Evolutionary conservation across 1,284 basidiomycete species (phyloP), one percentile per base, ranked within the genome.

Genomic region (Entoloma clypeatum): DNA sequence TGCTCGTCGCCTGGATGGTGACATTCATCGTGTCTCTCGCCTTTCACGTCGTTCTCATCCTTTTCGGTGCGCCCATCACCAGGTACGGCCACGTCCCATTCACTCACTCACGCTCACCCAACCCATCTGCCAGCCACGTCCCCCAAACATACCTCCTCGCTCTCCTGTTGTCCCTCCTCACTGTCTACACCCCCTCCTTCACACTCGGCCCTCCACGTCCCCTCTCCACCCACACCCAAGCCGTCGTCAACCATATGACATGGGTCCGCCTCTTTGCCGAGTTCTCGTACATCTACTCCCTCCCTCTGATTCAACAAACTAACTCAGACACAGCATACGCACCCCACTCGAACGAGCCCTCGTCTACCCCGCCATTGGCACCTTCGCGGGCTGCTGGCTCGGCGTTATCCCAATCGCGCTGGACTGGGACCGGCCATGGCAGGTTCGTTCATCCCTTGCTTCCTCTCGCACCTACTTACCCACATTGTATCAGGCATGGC

Each of bases 341-440:
- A 80, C 75, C 14, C 68, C 81, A 1, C 56, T 86, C 22, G 93
- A 96, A 63, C 71, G 83, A 38, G 78, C 82, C 0, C 59, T 94
- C 16, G 74, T 91, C n/a, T 91, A 86, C 53, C 88, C 93, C 7
- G 72, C 77, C 3, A 54, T 84, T 13, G 89, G 89, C n/a, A 68
- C 86, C 2, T 51, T 85, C 14, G 17, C 83, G 9, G 92, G 92
- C 5, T 73, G 77, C 27, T 95, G 91, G 92, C 32, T 77, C 5
- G 91, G 91, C 11, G 79, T 76, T 2, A 71, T 92, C 29, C 87
- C 89, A 0, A 81, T 92, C 40, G 85, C 90, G 0, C 77, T 97
- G 6, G 93, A 97, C 62, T 97, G 93, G 93, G 92, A 93, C 59
- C 74, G 91, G 36, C 89, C 92, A 7, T 96, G 92, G 92, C 93